These are phyloP conservation scores for Tremellales sp. DNA, from an alignment of 1,284 basidiomycete genomes.

Conservation along the genomic window DNA sequence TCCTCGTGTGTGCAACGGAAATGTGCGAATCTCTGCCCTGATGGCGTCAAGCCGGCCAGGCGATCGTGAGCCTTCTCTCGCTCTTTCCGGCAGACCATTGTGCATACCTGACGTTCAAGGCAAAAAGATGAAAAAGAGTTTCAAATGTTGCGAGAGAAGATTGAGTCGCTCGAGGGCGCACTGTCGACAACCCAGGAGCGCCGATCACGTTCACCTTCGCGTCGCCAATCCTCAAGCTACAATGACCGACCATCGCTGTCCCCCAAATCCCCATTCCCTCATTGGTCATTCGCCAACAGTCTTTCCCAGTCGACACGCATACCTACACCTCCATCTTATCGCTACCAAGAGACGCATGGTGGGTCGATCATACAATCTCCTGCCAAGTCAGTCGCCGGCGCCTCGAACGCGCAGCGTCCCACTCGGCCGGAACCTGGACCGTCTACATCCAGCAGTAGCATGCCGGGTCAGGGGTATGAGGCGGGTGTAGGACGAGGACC, in stretches of 20 bases:
- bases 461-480: not conserved
- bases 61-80: conserved; percentile 11
- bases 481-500: not conserved
- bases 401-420: not conserved
- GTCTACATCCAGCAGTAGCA: not conserved
- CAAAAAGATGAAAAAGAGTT: conserved; percentile 13
- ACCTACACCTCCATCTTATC: not conserved
- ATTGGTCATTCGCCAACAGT: not conserved
- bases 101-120: conserved; percentile 3
- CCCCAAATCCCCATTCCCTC: not conserved
- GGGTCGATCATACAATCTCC: not conserved
- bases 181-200: not conserved
- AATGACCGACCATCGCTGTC: not conserved
- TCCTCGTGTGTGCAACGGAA: conserved; percentile 33
- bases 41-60: conserved; percentile 22
- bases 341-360: not conserved
- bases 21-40: conserved; percentile 33
- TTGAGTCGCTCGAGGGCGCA: conserved; percentile 15
- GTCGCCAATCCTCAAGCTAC: not conserved
- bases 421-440: not conserved
- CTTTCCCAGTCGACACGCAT: not conserved
- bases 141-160: conserved; percentile 18
- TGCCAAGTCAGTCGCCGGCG: not conserved
- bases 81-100: not conserved
- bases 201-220: not conserved